Percentiles rank a stretch among this genome's conserved stretches.
These are phyloP conservation scores for Solanum chacoense DNA, from an alignment of 305 asterid species.

Conservation along the genomic window DNA sequence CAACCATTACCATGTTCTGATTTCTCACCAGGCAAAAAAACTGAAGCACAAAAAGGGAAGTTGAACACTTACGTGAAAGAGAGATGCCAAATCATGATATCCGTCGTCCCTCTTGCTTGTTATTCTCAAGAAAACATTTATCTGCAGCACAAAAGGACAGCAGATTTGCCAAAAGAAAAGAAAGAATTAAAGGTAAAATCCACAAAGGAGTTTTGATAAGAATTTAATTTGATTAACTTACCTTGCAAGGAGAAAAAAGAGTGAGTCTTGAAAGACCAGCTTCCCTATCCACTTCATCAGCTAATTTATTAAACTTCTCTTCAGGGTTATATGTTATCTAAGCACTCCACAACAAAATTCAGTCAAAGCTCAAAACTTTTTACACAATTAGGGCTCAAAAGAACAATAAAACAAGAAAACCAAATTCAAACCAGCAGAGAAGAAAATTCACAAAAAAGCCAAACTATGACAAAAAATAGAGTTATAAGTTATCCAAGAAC, in stretches of 20 bases:
- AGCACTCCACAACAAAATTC: background rate
- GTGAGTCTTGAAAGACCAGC: constrained; percentile 74
- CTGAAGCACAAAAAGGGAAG: background rate
- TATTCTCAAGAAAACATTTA: constrained; percentile 81
- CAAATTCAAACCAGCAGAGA: background rate
- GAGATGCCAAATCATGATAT: constrained; percentile 93
- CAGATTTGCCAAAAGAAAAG: background rate
- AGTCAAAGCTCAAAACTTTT: background rate
- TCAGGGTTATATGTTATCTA: constrained; percentile 59
- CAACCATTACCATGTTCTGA: background rate
- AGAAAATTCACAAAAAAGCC: background rate
- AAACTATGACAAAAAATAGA: constrained; percentile 4
- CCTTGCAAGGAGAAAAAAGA: constrained; percentile 97
- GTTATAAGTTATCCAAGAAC: constrained; percentile 38
- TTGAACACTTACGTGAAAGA: constrained; percentile 45
- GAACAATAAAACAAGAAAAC: background rate
- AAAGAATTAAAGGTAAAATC: background rate
- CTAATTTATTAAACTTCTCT: constrained; percentile 46
- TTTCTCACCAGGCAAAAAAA: background rate
- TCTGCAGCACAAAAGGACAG: constrained; percentile 30
- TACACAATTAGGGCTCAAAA: background rate
- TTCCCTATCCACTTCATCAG: constrained; percentile 84
- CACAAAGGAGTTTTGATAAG: constrained; percentile 4
- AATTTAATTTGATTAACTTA: constrained; percentile 23
- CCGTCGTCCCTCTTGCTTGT: constrained; percentile 82